phyloP scores from a whole-genome alignment of 371 early-diverging fungal genomes.

The Coemansia linderi region DNA sequence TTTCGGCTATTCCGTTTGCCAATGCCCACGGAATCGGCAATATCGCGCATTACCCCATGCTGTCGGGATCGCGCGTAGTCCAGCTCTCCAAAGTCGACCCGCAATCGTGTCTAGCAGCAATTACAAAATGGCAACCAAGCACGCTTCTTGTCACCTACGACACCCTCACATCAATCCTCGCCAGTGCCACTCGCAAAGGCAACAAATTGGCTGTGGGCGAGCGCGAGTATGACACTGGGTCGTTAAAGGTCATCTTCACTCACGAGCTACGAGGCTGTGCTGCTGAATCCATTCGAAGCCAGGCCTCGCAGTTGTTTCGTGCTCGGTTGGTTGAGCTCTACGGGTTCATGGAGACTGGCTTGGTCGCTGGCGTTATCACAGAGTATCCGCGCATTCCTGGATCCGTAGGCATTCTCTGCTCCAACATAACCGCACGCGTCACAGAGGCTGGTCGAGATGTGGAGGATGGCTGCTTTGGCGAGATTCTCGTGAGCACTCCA shows the following conservation, averaged over 20 bases:
- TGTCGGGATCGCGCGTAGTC: constrained; percentile 44
- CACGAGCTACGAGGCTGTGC: constrained; percentile 27
- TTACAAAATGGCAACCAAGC: constrained; percentile 33
- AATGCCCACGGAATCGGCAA: constrained; percentile 38
- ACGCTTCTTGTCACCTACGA: constrained; percentile 30
- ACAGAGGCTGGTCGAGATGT: constrained; percentile 31
- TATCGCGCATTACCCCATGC: constrained; percentile 45
- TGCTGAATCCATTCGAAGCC: constrained; percentile 22
- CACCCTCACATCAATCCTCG: constrained; percentile 18
- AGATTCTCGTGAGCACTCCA: constrained; percentile 44
- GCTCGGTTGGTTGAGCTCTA: constrained; percentile 49
- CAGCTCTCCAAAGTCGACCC: constrained; percentile 29
- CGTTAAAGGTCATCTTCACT: constrained; percentile 29
- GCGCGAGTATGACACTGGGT: constrained; percentile 20
- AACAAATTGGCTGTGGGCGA: constrained; percentile 11
- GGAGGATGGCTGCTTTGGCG: constrained; percentile 40
- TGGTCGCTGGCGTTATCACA: constrained; percentile 43
- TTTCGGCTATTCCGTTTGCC: constrained; percentile 42
- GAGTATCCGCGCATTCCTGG: constrained; percentile 42
- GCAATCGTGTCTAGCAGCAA: constrained; percentile 26
- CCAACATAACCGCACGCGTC: constrained; percentile 37
- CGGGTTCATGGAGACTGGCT: constrained; percentile 43
- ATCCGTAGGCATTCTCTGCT: constrained; percentile 42
- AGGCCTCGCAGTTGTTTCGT: constrained; percentile 19
- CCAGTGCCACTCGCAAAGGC: constrained; percentile 14